These are phyloP conservation scores for Phylloporus scabripes DNA, from an alignment of 768 basidiomycete species.

Conservation along the genomic window DNA sequence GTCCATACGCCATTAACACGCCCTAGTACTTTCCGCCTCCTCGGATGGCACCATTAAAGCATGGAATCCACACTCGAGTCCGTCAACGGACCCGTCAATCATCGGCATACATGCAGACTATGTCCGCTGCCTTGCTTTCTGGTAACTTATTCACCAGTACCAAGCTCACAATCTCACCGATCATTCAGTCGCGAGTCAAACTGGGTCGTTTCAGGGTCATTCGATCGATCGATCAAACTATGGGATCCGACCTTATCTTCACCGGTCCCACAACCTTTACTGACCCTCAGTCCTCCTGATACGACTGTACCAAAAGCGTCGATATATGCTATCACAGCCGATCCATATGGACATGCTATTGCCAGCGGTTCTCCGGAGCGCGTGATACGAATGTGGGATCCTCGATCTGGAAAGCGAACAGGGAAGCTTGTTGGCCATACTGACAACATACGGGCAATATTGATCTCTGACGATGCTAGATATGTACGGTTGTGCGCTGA, in stretches of 20 bases:
- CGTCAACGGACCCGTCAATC: conserved; percentile 54
- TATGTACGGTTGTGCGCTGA: conserved; percentile 53
- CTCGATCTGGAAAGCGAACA: conserved; percentile 72
- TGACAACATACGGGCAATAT: conserved; percentile 89
- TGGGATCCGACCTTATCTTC: conserved; percentile 72
- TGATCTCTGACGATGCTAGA: conserved; percentile 85
- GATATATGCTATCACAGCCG: conserved; percentile 74
- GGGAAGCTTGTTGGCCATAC: conserved; percentile 94
- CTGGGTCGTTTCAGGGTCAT: conserved; percentile 91
- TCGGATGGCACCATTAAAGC: conserved; percentile 93
- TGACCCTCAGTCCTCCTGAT: conserved; percentile 66
- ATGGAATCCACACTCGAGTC: conserved; percentile 78
- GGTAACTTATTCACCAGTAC: conserved; percentile 36
- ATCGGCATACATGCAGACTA: conserved; percentile 83
- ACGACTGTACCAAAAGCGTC: conserved; percentile 60
- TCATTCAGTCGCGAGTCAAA: conserved; percentile 60
- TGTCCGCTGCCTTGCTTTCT: conserved; percentile 71
- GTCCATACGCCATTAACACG: conserved; percentile 5
- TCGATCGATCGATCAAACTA: conserved; percentile 89
- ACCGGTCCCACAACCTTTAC: conserved; percentile 45
- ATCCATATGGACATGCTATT: conserved; percentile 73
- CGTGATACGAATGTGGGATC: conserved; percentile 91
- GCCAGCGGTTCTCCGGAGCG: conserved; percentile 91
- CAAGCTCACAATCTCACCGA: conserved; percentile 10
- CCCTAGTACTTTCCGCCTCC: conserved; percentile 80